Evolutionary conservation across 2,329 filamentous ascomycete genomes (phyloP).

Genomic region (Fusarium sp.): DNA sequence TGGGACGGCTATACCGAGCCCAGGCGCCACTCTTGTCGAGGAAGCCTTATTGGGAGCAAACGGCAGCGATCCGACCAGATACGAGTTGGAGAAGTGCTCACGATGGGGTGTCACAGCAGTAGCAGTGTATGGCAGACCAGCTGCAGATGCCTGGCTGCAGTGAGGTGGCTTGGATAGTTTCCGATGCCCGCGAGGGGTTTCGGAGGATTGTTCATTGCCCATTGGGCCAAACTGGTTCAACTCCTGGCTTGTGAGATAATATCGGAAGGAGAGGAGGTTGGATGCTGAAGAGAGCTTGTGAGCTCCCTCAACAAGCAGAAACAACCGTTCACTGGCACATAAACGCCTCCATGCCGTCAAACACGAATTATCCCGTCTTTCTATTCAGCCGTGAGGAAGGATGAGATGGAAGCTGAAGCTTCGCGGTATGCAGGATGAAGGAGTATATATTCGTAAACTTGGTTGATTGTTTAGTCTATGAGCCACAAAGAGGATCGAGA

Average conservation of each 20-base stretch:
- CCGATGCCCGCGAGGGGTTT: constrained; percentile 57
- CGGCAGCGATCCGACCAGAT: constrained; percentile 47
- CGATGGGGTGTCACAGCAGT: constrained; percentile 44
- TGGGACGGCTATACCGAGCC: constrained; percentile 38
- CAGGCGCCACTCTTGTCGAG: constrained; percentile 23
- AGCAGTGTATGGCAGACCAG: constrained; percentile 56
- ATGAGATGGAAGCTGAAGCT: constrained; percentile 4
- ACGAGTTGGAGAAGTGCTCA: constrained; percentile 49
- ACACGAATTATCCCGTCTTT: constrained; percentile 23
- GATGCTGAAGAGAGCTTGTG: constrained; percentile 29
- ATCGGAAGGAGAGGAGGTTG: constrained; percentile 23
- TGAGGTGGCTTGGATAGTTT: constrained; percentile 65
- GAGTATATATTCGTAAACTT: background rate
- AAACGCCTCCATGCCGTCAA: constrained; percentile 43
- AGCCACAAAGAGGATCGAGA: background rate
- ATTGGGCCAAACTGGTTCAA: constrained; percentile 49
- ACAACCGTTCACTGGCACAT: constrained; percentile 39
- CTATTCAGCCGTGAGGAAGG: constrained; percentile 11
- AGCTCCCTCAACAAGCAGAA: constrained; percentile 41
- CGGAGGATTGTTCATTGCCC: constrained; percentile 64
- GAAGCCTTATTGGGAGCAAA: constrained; percentile 29
- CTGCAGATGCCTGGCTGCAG: constrained; percentile 54
- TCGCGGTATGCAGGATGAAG: background rate
- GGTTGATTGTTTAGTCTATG: constrained; percentile 12
- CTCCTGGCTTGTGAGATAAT: constrained; percentile 28